A percentile compares a stretch with the other conserved stretches of the same genome.
phyloP scores from a whole-genome alignment of 148 eudicot genomes.

The Rhododendron ovatum region DNA sequence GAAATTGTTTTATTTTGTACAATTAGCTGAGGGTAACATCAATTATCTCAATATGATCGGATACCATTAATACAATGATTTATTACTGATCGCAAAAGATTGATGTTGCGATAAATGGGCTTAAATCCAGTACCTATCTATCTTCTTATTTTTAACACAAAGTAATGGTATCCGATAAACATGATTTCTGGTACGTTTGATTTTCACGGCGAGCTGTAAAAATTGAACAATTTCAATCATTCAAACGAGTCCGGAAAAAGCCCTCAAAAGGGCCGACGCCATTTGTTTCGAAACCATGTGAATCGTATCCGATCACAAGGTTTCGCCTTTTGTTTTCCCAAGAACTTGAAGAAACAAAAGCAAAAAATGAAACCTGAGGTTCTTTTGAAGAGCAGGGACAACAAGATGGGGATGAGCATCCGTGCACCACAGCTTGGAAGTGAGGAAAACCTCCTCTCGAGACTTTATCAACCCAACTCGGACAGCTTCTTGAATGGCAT shows the following conservation, averaged over 20 bases:
- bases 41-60: not conserved
- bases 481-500: not conserved
- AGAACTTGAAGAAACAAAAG: not conserved
- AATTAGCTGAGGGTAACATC: not conserved
- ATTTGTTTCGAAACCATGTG: not conserved
- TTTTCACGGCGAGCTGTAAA: too few species aligned
- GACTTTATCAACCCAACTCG: not conserved
- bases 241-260: not conserved
- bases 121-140: too few species aligned
- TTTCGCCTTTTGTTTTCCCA: not conserved
- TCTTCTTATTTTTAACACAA: too few species aligned
- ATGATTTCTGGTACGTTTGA: not conserved
- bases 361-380: not conserved
- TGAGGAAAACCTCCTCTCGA: not conserved
- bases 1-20: not conserved
- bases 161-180: not conserved
- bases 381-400: not conserved
- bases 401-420: not conserved
- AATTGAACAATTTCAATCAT: too few species aligned
- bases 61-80: not conserved
- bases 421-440: conserved; percentile 6
- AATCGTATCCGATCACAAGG: not conserved
- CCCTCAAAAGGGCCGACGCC: not conserved
- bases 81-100: not conserved
- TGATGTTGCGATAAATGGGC: not conserved